Percentiles rank a stretch among this genome's conserved stretches.
These are phyloP conservation scores for Skeletonema marinoi DNA, from an alignment of 108 stramenopile species.

Conservation along the genomic window DNA sequence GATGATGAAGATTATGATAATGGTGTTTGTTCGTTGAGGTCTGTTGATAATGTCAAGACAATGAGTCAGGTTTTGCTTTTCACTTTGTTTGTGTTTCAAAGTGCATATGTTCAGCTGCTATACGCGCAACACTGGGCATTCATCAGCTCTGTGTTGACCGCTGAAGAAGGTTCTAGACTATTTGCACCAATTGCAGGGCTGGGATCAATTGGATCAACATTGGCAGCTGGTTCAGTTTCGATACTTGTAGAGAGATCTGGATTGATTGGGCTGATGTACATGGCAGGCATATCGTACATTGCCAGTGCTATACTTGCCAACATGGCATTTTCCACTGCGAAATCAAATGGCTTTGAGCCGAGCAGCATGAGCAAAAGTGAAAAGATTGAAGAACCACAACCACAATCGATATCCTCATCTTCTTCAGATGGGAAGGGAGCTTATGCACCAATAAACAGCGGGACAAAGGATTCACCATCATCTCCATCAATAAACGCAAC, in stretches of 20 bases:
- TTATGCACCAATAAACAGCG: slow-evolving; percentile 2
- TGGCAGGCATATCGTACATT: slow-evolving; percentile 52
- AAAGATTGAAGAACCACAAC: slow-evolving; percentile 6
- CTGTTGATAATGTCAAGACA: slow-evolving; percentile 1
- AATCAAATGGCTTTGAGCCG: slow-evolving; percentile 64
- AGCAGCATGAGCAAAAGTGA: slow-evolving; percentile 26
- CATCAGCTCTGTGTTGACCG: slow-evolving; percentile 70
- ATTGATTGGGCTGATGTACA: slow-evolving; percentile 56
- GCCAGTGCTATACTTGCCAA: slow-evolving; percentile 53
- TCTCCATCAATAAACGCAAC: background rate
- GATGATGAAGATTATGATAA: background rate
- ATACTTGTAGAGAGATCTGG: slow-evolving; percentile 45
- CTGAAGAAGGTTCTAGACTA: slow-evolving; percentile 70
- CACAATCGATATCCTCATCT: background rate
- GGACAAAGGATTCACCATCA: background rate
- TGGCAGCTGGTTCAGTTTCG: slow-evolving; percentile 60
- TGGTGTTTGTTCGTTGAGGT: background rate
- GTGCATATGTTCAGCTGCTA: slow-evolving; percentile 80
- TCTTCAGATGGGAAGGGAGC: slow-evolving; percentile 1
- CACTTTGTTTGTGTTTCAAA: slow-evolving; percentile 78
- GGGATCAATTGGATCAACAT: slow-evolving; percentile 64
- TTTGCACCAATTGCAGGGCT: slow-evolving; percentile 82
- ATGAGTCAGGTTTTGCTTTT: slow-evolving; percentile 36
- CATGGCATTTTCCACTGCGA: slow-evolving; percentile 39
- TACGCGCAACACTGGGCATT: slow-evolving; percentile 89